Evolutionary conservation across 768 basidiomycete genomes (phyloP).

Genomic region (Pisolithus orientalis): DNA sequence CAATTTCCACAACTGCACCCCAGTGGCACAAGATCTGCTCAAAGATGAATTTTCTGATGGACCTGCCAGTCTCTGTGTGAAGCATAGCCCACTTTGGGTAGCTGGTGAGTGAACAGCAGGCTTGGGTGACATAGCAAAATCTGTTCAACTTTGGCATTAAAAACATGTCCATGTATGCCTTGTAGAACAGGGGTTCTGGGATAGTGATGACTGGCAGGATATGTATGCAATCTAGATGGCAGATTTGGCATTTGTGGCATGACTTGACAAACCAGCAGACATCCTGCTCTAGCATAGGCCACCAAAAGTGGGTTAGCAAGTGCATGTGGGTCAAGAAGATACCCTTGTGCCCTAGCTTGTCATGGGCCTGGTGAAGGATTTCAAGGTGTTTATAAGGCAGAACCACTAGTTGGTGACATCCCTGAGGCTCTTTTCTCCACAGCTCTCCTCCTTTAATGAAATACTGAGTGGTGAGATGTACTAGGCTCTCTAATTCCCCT

Average conservation of each 20-base stretch:
- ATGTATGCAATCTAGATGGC: slow-evolving; percentile 14
- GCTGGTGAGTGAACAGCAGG: background rate
- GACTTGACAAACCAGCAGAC: slow-evolving; percentile 17
- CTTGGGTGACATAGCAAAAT: slow-evolving; percentile 14
- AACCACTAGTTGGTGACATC: background rate
- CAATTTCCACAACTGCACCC: background rate
- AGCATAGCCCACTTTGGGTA: slow-evolving; percentile 27
- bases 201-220: slow-evolving; percentile 7
- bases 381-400: background rate
- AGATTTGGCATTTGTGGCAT: slow-evolving; percentile 30
- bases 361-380: background rate
- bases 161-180: slow-evolving; percentile 1
- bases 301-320: background rate
- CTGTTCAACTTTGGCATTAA: background rate
- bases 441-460: background rate
- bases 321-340: background rate
- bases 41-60: slow-evolving; percentile 12
- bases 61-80: slow-evolving; percentile 11
- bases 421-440: background rate
- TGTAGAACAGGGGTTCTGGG: slow-evolving; percentile 8
- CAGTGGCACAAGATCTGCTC: slow-evolving; percentile 13
- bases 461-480: background rate
- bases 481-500: background rate
- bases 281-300: background rate
- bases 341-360: slow-evolving; percentile 5